These are phyloP conservation scores for Citrus australasica DNA, from an alignment of 345 rosid genomes.

Conservation along the genomic window DNA sequence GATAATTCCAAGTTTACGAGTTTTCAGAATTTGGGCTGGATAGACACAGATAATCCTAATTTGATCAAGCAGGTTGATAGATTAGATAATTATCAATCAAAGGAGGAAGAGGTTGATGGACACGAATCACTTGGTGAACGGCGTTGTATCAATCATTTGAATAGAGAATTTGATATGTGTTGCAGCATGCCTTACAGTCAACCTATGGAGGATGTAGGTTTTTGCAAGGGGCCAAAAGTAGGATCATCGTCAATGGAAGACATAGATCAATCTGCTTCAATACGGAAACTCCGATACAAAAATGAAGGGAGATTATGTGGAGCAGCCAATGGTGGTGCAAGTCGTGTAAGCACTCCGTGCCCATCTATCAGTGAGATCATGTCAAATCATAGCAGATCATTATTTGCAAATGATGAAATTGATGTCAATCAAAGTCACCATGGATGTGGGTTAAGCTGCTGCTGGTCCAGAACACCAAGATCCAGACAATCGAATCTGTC, in stretches of 20 bases:
- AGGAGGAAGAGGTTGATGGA: constrained; percentile 21
- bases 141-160: constrained; percentile 22
- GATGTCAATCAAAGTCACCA: constrained; percentile 33
- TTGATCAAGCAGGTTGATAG: constrained; percentile 10
- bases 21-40: constrained; percentile 16
- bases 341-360: constrained; percentile 50
- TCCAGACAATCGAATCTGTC: constrained; percentile 57
- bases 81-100: constrained; percentile 31
- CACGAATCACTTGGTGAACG: constrained; percentile 27
- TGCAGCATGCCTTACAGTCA: constrained; percentile 27
- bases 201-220: constrained; percentile 47
- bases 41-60: constrained; percentile 14
- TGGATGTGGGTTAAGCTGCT: constrained; percentile 73
- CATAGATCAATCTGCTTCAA: constrained; percentile 20
- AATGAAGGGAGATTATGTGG: constrained; percentile 29
- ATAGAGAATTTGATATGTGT: constrained; percentile 30
- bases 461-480: constrained; percentile 87
- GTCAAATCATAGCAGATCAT: constrained; percentile 40
- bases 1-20: constrained; percentile 24
- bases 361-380: constrained; percentile 45
- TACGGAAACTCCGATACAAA: constrained; percentile 23
- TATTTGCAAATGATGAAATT: constrained; percentile 49
- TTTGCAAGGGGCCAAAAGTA: constrained; percentile 33
- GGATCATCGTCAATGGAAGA: constrained; percentile 34
- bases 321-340: constrained; percentile 50